phyloP scores from a whole-genome alignment of 2,329 filamentous ascomycete species.

The Aspergillus pseudoterreus region DNA sequence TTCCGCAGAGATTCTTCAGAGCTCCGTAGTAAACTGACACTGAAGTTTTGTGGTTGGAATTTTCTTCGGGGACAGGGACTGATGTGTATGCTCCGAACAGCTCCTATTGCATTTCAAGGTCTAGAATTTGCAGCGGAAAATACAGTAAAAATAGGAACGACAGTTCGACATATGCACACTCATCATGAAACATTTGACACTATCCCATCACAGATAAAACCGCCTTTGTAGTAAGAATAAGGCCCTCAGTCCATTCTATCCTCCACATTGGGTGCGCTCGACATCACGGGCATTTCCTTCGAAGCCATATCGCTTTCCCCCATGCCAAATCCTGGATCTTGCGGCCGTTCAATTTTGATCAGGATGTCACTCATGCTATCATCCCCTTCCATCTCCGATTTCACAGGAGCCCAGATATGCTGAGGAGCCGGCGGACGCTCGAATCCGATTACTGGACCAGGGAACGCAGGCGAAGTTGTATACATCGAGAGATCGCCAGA shows the following conservation, averaged over 20 bases:
- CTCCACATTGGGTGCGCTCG: background rate
- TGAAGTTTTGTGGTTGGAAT: no score
- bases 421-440: background rate
- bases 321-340: background rate
- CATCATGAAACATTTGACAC: no score
- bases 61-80: no score
- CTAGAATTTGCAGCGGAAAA: no score
- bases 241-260: background rate
- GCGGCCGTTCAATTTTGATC: constrained; percentile 20
- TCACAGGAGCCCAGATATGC: constrained; percentile 21
- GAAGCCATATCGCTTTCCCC: background rate
- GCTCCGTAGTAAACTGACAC: no score
- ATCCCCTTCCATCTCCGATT: constrained; percentile 18
- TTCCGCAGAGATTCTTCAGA: no score
- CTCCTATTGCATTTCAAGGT: no score
- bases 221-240: background rate
- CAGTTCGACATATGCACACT: background rate
- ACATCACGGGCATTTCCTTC: background rate
- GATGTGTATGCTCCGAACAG: no score
- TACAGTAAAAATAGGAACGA: background rate
- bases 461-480: constrained; percentile 6
- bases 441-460: background rate
- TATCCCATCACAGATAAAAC: no score
- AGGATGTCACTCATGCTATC: constrained; percentile 11
- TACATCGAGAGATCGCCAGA: constrained; percentile 18